Evolutionary conservation across 352 stramenopile genomes (phyloP).

Genomic region (Globisporangium solare): DNA sequence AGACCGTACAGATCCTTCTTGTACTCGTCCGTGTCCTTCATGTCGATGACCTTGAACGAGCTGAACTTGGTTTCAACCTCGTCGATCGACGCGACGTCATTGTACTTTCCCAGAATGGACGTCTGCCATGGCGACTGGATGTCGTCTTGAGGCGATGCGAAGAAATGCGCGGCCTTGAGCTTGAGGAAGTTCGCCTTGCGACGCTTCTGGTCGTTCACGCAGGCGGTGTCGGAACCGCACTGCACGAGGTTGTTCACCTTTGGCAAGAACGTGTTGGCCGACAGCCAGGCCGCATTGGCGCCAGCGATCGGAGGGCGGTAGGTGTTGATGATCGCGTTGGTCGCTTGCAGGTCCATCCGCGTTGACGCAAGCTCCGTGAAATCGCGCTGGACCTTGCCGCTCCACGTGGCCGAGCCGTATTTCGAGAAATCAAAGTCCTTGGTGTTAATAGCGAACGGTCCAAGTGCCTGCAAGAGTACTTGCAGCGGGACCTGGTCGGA

Average conservation of each 20-base stretch:
- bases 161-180: conserved; percentile 35
- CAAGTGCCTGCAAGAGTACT: conserved; percentile 18
- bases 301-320: conserved; percentile 15
- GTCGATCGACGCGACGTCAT: conserved; percentile 18
- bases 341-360: conserved; percentile 14
- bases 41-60: conserved; percentile 21
- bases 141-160: conserved; percentile 35
- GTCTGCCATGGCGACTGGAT: conserved; percentile 32
- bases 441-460: conserved; percentile 14
- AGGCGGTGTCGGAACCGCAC: conserved; percentile 15
- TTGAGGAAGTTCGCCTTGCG: conserved; percentile 29
- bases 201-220: conserved; percentile 15
- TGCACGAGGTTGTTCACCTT: conserved; percentile 26
- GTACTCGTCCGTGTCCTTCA: conserved; percentile 34
- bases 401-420: conserved; percentile 20
- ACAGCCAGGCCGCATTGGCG: conserved; percentile 13
- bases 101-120: conserved; percentile 32
- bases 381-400: conserved; percentile 31
- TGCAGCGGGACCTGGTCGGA: conserved; percentile 7
- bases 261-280: conserved; percentile 19
- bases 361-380: conserved; percentile 15
- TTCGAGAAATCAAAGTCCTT: conserved; percentile 27
- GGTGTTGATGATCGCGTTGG: conserved; percentile 25
- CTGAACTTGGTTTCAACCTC: conserved; percentile 27
- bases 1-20: conserved; percentile 32